phyloP scores from a whole-genome alignment of 495 filamentous ascomycete genomes.

The Cercophora scortea region DNA sequence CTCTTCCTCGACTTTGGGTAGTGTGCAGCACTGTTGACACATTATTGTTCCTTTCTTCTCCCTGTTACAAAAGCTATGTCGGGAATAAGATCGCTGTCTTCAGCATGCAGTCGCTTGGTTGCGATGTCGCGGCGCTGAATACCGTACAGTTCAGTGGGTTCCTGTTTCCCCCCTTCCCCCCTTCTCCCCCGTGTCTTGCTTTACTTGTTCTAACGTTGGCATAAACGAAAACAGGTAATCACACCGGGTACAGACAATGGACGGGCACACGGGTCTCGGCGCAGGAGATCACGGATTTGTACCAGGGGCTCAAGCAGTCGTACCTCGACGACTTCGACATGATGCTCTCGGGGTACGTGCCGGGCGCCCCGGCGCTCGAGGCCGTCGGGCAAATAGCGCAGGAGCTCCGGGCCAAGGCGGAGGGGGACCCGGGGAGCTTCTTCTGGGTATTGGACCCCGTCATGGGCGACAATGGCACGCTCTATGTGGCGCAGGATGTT shows the following conservation, averaged over 20 bases:
- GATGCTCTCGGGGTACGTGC: conserved; percentile 88
- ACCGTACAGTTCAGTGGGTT: conserved; percentile 86
- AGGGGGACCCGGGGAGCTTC: conserved; percentile 59
- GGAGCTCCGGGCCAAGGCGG: conserved; percentile 62
- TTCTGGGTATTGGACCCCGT: conserved; percentile 99
- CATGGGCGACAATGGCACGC: conserved; percentile 88
- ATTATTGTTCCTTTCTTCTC: neutral
- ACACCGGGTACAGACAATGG: conserved; percentile 81
- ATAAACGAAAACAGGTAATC: conserved; percentile 59
- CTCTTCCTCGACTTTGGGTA: neutral
- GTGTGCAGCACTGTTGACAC: neutral
- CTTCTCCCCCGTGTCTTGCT: neutral
- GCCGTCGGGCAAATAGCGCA: conserved; percentile 75
- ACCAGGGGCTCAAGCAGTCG: conserved; percentile 72
- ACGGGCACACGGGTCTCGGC: conserved; percentile 76
- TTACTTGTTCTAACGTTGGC: neutral
- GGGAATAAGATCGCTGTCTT: conserved; percentile 94
- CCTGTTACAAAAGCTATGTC: conserved; percentile 64
- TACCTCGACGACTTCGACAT: conserved; percentile 81
- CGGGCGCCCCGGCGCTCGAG: conserved; percentile 73
- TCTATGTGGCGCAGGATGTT: conserved; percentile 86
- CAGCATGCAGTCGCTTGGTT: conserved; percentile 85
- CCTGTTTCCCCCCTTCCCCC: neutral
- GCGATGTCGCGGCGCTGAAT: conserved; percentile 87
- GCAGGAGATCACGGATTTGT: conserved; percentile 75